Conservation (phyloP, 1,284 basidiomycete species). For the Athelia sp. region DNA sequence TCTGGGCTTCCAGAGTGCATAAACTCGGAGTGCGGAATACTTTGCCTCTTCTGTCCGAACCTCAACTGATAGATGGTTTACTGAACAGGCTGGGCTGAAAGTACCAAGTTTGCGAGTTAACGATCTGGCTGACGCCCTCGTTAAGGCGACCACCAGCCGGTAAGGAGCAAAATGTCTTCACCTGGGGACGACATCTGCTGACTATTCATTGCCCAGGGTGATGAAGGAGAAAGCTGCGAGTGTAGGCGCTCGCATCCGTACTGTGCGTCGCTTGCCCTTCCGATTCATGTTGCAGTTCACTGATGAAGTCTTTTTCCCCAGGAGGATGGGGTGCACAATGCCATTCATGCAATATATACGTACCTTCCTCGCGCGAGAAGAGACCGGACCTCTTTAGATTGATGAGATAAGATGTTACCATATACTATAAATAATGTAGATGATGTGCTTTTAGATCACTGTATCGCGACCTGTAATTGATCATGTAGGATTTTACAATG, state of each 20-base stretch:
- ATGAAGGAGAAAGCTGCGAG: conserved; percentile 65
- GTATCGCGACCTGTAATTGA: too few species aligned
- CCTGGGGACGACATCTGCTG: background rate
- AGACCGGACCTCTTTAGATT: conserved; percentile 5
- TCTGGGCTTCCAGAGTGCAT: conserved; percentile 67
- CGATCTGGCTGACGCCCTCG: conserved; percentile 50
- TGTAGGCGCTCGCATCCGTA: conserved; percentile 57
- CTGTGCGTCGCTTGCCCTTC: conserved; percentile 27
- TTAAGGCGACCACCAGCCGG: conserved; percentile 47
- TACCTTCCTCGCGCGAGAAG: conserved; percentile 38
- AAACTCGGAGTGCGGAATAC: conserved; percentile 43
- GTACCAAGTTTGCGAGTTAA: conserved; percentile 43
- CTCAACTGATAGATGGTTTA: conserved; percentile 3
- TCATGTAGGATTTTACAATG: background rate
- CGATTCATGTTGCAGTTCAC: background rate
- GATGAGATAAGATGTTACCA: background rate
- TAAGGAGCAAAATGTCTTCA: conserved; percentile 21
- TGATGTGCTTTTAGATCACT: background rate
- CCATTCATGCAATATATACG: conserved; percentile 44
- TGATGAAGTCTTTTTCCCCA: conserved; percentile 13
- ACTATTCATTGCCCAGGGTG: conserved; percentile 21
- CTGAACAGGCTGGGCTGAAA: conserved; percentile 37
- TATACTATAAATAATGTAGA: conserved; percentile 2
- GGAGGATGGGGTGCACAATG: conserved; percentile 47
- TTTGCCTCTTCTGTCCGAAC: conserved; percentile 2